These are phyloP conservation scores for Colletotrichum orchidophilum DNA, from an alignment of 2,329 filamentous ascomycete species.

Conservation along the genomic window DNA sequence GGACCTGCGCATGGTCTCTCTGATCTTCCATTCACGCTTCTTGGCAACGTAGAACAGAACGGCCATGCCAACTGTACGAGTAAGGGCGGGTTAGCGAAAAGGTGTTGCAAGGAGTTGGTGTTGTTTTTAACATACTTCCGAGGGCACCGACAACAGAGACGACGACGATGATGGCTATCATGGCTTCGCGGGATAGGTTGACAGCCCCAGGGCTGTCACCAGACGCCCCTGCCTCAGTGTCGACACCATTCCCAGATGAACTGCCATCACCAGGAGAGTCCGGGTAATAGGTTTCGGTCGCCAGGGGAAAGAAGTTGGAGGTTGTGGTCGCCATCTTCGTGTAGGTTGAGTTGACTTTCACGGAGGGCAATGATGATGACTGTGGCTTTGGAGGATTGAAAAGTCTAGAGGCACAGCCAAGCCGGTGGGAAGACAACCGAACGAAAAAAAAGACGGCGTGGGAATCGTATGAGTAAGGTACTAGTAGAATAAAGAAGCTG, in stretches of 20 bases:
- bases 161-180: conserved; percentile 79
- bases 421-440: not conserved
- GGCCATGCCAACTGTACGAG: conserved; percentile 65
- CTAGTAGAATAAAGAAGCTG: conserved; percentile 27
- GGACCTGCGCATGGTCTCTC: conserved; percentile 75
- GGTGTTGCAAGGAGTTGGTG: not conserved
- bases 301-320: conserved; percentile 51
- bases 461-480: conserved; percentile 33
- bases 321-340: conserved; percentile 51
- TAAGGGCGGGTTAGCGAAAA: conserved; percentile 4
- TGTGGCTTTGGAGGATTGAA: not conserved
- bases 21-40: conserved; percentile 84
- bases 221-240: conserved; percentile 70
- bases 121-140: conserved; percentile 66
- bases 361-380: conserved; percentile 4
- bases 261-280: conserved; percentile 45
- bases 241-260: conserved; percentile 49
- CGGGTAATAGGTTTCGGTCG: conserved; percentile 50
- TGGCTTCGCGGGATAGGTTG: conserved; percentile 72
- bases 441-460: conserved; percentile 16
- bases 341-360: conserved; percentile 3
- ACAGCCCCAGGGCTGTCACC: conserved; percentile 69
- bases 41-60: conserved; percentile 83
- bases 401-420: not conserved
- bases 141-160: conserved; percentile 73